phyloP scores from a whole-genome alignment of 169 alveolate species.

The Pseudocohnilembus persalinus region DNA sequence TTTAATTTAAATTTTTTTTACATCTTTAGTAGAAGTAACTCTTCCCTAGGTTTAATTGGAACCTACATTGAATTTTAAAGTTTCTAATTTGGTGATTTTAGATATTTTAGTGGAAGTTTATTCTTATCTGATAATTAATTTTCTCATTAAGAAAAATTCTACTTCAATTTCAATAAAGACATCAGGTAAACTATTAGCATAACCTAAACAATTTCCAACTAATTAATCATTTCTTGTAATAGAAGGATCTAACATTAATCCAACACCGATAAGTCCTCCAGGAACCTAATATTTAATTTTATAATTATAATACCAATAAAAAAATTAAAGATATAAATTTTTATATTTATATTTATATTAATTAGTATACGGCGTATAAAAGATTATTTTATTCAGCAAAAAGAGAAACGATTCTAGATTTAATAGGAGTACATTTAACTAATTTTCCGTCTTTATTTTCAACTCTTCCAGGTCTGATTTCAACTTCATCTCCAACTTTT shows the following conservation, averaged over 20 bases:
- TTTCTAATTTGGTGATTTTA: slow-evolving; percentile 94
- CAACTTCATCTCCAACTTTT: slow-evolving; percentile 97
- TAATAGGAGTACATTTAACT: slow-evolving; percentile 89
- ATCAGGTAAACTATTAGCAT: slow-evolving; percentile 95
- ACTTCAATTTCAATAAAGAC: slow-evolving; percentile 93
- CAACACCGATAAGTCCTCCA: slow-evolving; percentile 91
- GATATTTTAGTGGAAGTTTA: slow-evolving; percentile 28
- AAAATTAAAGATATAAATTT: no score
- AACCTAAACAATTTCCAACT: slow-evolving; percentile 98
- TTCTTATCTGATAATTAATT: slow-evolving; percentile 59
- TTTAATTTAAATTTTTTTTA: not conserved
- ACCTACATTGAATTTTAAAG: slow-evolving; percentile 97
- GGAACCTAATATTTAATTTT: slow-evolving; percentile 6
- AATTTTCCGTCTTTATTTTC: slow-evolving; percentile 89
- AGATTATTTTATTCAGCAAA: slow-evolving; percentile 97
- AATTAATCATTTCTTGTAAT: slow-evolving; percentile 96
- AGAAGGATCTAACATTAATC: slow-evolving; percentile 97
- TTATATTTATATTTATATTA: slow-evolving; percentile 94
- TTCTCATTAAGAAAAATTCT: slow-evolving; percentile 56
- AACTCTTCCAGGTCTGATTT: slow-evolving; percentile 97
- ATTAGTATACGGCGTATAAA: slow-evolving; percentile 91
- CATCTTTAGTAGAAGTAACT: slow-evolving; percentile 91
- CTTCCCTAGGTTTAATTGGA: slow-evolving; percentile 97
- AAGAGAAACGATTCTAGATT: slow-evolving; percentile 89
- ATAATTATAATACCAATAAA: no score